Base-by-base conservation (phyloP, 768 basidiomycete genomes). In the Rhodotorula diobovata region DNA sequence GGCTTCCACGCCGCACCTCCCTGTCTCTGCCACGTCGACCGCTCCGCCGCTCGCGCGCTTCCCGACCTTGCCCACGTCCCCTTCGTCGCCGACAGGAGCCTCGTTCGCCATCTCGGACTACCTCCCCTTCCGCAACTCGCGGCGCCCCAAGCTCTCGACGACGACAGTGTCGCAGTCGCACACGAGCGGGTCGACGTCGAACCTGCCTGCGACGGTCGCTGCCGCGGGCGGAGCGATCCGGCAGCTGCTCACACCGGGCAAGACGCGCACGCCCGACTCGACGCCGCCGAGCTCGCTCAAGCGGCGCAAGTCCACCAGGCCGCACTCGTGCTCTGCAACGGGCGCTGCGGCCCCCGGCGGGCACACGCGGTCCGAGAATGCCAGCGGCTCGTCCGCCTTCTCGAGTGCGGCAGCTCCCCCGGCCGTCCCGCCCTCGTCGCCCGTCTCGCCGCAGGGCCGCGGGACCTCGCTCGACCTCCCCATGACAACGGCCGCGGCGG, bases 111-210 rank as follows among this genome's bases (percentile, higher is more conserved):
- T 73, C 58, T 34, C 57, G 51, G 62, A 63, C 58, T 67, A 64
- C 53, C 34, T 66, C 18, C 72, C 72, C 18, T 73, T 73, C 62
- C 20, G 43, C 43, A 63, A 63, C 23, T 30, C 56, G 7, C 68
- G 72, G 35, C 68, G 68, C 1, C 48, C 66, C 2, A 60, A 69
- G 54, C 34, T n/a, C n/a, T n/a, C n/a, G n/a, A n/a, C 54, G 7
- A 14, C 54, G 54, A 10, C 53, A 16, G 34, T 32, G 28, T 39
- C 23, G 51, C n/a, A 32, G 37, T 55, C 53, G 51, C n/a, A 25
- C 30, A 35, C 53, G n/a, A 37, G 18, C 37, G 21, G 9, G 45
- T 45, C 34, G 32, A 43, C 32, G 54, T 1, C 37, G 62, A n/a
- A 14, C 37, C 62, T 30, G n/a, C 54, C 14, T 14, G 63, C 70